Evolutionary conservation across 257 asterid genomes (phyloP), one percentile per base, ranked within the genome.

Genomic region (Rhazya stricta): DNA sequence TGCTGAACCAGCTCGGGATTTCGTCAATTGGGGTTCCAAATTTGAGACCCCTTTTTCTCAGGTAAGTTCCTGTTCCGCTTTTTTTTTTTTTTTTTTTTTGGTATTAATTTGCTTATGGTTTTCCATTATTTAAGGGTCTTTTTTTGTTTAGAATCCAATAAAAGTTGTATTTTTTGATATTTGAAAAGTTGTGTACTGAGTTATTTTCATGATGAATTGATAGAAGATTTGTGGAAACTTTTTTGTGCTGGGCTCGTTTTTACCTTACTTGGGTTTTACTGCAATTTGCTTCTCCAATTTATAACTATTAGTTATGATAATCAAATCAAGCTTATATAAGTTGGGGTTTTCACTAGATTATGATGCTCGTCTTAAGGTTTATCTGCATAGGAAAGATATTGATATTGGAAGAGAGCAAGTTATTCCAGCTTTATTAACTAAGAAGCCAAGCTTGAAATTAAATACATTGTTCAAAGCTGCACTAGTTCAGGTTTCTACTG

Each of bases 1-100:
- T 12, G 77, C 81, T 29, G 54, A 72, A 54, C 81, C 78, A 23
- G 23, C 78, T 29, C 74, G 74, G 36, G 77, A 72, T 41, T 72
- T 65, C 30, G 42, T 63, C 60, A 53, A 65, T 51, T 67, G 21
- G 77, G 81, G 69, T 51, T 41, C 46, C 43, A 78, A 67, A 57
- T 61, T 30, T 58, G 78, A 78, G 48, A 37, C 34, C 21, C 70
- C 32, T 51, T 65, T 54, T 30, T 30, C 69, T 72, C 68, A 72
- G 81, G 81, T 53, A 71, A 69, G 15, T 61, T 42, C 41, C 6
- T 60, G 29, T 23, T 63, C 42, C 36, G 1, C 19, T 2, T 66
- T 56, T 2, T 0, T 3, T 13, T 18, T 15, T 30, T 30, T 34
- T 30, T 53, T 25, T 0, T 1, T 9, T 63, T 23, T 37, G 29